Evolutionary conservation across 352 stramenopile species (phyloP).

Genomic region (Thraustochytrium striatum): DNA sequence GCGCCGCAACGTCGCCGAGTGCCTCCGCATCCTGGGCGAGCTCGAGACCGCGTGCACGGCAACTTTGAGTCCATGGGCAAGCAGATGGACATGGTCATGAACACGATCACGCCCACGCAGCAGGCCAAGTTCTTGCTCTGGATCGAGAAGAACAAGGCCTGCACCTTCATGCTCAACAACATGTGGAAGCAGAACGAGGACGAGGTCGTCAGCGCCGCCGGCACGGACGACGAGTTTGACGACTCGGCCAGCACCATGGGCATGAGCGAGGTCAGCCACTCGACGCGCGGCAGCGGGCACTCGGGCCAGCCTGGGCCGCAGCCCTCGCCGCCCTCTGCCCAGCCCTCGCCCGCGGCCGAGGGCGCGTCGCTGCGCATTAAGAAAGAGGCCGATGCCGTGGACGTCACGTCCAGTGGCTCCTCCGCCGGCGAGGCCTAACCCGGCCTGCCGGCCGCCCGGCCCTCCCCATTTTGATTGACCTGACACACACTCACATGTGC

Average conservation of each 20-base stretch:
- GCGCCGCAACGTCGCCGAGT: conserved; percentile 48
- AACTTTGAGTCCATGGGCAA: conserved; percentile 50
- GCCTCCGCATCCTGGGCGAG: conserved; percentile 49
- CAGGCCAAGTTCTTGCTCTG: conserved; percentile 52
- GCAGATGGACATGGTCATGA: conserved; percentile 52
- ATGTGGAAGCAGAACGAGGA: conserved; percentile 41
- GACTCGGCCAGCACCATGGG: conserved; percentile 33
- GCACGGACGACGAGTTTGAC: conserved; percentile 37
- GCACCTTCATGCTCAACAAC: conserved; percentile 48
- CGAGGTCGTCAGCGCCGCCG: conserved; percentile 3
- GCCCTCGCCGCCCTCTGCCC: background rate
- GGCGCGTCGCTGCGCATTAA: no score
- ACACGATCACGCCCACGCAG: conserved; percentile 47
- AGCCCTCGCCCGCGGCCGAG: no score
- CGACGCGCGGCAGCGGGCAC: background rate
- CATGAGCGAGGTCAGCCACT: conserved; percentile 15
- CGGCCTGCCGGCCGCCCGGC: no score
- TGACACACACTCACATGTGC: no score
- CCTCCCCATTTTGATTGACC: no score
- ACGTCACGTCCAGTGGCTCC: no score
- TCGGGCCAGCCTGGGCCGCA: background rate
- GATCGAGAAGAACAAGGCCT: conserved; percentile 48
- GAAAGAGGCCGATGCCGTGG: no score
- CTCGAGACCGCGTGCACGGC: conserved; percentile 45
- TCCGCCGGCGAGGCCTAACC: no score